phyloP scores from a whole-genome alignment of 306 rosid genomes.

The Fagus crenata region DNA sequence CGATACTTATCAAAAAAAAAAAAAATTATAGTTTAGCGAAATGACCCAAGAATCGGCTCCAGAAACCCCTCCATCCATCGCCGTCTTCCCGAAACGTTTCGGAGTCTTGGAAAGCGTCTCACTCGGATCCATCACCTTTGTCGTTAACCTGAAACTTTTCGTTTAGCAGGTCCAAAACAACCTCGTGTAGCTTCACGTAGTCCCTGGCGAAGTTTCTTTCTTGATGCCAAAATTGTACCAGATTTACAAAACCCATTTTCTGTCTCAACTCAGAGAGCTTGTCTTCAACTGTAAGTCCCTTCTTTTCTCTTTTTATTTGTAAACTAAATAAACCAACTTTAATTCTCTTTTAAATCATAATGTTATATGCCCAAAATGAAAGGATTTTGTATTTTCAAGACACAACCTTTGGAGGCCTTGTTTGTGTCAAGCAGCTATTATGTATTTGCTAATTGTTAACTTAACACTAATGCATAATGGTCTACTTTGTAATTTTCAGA shows the following conservation, averaged over 20 bases:
- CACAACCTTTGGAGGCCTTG: not conserved
- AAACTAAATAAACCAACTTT: not conserved
- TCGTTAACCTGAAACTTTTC: too few species aligned
- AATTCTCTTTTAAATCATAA: not conserved
- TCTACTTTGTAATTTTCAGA: not conserved
- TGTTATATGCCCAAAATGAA: not conserved
- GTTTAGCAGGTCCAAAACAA: not conserved
- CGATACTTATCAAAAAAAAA: too few species aligned
- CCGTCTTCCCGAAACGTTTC: too few species aligned
- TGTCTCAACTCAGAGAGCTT: not conserved
- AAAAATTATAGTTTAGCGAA: too few species aligned
- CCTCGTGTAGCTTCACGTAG: not conserved
- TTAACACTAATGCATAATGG: not conserved
- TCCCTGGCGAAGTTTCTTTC: not conserved
- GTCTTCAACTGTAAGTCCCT: conserved; percentile 11
- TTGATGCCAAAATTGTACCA: not conserved
- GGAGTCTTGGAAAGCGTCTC: too few species aligned
- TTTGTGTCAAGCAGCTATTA: not conserved
- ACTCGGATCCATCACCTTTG: too few species aligned
- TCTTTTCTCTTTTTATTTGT: not conserved
- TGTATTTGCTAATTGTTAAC: not conserved
- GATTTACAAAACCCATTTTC: not conserved
- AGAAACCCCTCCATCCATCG: too few species aligned
- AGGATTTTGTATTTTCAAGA: not conserved
- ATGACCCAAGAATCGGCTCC: too few species aligned